These are phyloP conservation scores for Crucibulum parvulum DNA, from an alignment of 1,284 basidiomycete species.

Conservation along the genomic window DNA sequence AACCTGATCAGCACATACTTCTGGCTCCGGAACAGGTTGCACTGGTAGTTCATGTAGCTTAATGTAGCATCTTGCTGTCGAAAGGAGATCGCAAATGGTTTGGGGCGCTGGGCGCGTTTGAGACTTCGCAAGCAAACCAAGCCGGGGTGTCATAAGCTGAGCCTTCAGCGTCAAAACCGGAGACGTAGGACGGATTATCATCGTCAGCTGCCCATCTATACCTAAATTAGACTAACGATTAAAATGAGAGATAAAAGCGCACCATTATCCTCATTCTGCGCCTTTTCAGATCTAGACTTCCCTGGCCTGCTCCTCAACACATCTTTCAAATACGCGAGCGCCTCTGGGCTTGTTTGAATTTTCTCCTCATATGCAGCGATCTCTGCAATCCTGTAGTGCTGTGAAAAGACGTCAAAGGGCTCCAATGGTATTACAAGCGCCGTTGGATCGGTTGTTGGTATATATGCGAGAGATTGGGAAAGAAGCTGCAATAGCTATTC, in stretches of 20 bases:
- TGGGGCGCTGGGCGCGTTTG: background rate
- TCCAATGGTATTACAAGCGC: constrained; percentile 56
- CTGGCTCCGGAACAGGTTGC: constrained; percentile 23
- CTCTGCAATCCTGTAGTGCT: constrained; percentile 34
- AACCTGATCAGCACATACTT: constrained; percentile 23
- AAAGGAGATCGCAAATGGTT: background rate
- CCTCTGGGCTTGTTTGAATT: constrained; percentile 43
- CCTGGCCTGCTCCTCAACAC: constrained; percentile 20
- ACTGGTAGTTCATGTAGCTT: constrained; percentile 8
- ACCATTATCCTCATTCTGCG: constrained; percentile 36
- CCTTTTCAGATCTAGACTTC: constrained; percentile 36
- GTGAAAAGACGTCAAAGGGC: constrained; percentile 50
- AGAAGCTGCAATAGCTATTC: constrained; percentile 47
- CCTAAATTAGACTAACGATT: background rate
- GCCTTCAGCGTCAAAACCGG: constrained; percentile 3
- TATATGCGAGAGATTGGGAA: constrained; percentile 42
- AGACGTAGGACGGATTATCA: constrained; percentile 4
- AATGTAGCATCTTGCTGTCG: background rate
- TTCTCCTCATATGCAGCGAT: constrained; percentile 52
- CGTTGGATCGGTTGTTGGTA: constrained; percentile 56
- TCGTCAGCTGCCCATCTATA: constrained; percentile 1
- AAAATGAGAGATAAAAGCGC: background rate
- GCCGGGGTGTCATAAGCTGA: background rate
- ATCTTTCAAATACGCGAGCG: constrained; percentile 44
- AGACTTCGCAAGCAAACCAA: no score